Percentiles rank a stretch among this genome's conserved stretches.
Evolutionary conservation across 2,329 filamentous ascomycete genomes (phyloP).

Genomic region (Diaporthe eres): DNA sequence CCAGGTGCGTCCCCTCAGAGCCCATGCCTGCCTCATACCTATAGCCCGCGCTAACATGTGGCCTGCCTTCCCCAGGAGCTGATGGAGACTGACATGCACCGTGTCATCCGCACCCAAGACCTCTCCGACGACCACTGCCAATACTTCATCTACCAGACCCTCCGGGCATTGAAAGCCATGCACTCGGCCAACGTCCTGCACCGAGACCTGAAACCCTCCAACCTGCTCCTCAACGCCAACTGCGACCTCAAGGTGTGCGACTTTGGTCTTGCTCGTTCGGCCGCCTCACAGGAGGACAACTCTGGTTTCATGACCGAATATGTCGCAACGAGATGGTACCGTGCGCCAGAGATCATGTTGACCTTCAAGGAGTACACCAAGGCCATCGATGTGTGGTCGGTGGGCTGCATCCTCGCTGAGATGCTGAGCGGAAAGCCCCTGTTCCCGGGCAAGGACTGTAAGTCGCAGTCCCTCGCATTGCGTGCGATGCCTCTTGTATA

Average conservation of each 20-base stretch:
- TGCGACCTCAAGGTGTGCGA: constrained; percentile 99
- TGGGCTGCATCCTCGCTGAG: constrained; percentile 97
- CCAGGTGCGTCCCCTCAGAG: constrained; percentile 72
- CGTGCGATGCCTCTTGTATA: no score
- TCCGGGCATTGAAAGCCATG: constrained; percentile 98
- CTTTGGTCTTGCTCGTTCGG: constrained; percentile 95
- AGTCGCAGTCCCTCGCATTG: constrained; percentile 54
- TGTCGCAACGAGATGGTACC: constrained; percentile 98
- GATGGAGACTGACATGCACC: constrained; percentile 99
- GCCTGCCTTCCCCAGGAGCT: constrained; percentile 75
- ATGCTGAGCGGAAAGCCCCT: constrained; percentile 99
- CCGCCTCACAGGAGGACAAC: constrained; percentile 97
- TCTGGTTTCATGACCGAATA: constrained; percentile 99
- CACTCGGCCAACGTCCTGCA: constrained; percentile 99
- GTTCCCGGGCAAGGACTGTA: constrained; percentile 98
- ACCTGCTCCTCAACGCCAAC: constrained; percentile 96
- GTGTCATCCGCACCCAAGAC: constrained; percentile 98
- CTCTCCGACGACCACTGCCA: constrained; percentile 99
- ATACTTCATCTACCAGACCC: constrained; percentile 99
- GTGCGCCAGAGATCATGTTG: constrained; percentile 99
- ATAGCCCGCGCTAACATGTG: neutral
- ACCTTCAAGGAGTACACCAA: constrained; percentile 99
- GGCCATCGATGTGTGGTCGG: constrained; percentile 99
- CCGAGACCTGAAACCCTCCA: constrained; percentile 97
- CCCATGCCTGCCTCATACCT: neutral